Evolutionary conservation across 192 early-diverging fungal genomes (phyloP).

Genomic region (Dimargaris verticillata): DNA sequence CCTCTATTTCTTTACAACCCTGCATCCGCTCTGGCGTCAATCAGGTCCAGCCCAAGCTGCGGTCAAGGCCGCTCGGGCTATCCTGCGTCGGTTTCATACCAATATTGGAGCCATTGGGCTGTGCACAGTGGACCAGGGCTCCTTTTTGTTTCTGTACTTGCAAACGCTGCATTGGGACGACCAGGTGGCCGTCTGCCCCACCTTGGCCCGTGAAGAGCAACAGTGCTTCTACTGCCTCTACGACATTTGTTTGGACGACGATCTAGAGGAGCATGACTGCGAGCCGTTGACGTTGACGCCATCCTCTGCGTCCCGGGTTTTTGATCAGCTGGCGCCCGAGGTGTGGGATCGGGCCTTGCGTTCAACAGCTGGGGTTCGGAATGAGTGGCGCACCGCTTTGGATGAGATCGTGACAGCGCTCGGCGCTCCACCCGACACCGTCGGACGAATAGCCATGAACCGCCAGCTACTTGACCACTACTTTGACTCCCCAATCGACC

Average conservation of each 20-base stretch:
- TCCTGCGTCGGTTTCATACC: not conserved
- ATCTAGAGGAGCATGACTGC: slow-evolving; percentile 10
- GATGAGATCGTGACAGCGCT: slow-evolving; percentile 1
- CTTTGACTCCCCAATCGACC: not conserved
- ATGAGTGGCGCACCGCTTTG: slow-evolving; percentile 4
- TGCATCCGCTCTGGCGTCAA: not conserved
- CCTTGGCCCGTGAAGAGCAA: not conserved
- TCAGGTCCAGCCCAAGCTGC: not conserved
- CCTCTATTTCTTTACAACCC: not conserved
- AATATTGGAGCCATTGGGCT: slow-evolving; percentile 4
- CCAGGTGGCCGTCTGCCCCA: not conserved
- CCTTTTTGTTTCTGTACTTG: slow-evolving; percentile 4
- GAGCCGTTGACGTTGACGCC: not conserved
- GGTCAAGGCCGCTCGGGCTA: not conserved
- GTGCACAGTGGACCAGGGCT: slow-evolving; percentile 10
- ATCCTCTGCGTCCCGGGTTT: not conserved
- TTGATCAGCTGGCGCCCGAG: not conserved
- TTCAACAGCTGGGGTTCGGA: not conserved
- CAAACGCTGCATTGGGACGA: not conserved
- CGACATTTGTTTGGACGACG: not conserved
- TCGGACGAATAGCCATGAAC: slow-evolving; percentile 3
- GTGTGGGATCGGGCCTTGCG: slow-evolving; percentile 3
- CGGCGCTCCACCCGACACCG: not conserved
- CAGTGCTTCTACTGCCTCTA: slow-evolving; percentile 11
- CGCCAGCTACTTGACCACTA: not conserved